phyloP scores from a whole-genome alignment of 352 stramenopile genomes.

The Pseudoperonospora humuli region DNA sequence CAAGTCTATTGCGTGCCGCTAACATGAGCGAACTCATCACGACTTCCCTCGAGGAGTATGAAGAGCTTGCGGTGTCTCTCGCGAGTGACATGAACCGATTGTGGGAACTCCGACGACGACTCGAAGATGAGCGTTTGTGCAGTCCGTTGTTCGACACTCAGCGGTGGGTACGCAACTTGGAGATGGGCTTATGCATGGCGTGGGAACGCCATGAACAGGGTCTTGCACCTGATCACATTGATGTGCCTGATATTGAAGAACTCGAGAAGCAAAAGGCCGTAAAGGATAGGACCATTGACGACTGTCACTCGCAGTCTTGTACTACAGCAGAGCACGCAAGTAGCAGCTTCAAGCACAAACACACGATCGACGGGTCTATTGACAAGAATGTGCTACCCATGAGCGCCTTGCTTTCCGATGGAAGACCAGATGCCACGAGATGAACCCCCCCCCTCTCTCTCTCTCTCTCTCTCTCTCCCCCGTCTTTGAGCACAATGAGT shows the following conservation, averaged over 20 bases:
- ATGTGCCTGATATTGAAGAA: conserved; percentile 70
- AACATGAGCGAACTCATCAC: conserved; percentile 81
- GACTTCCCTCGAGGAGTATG: conserved; percentile 76
- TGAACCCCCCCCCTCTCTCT: no score
- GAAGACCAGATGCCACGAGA: conserved; percentile 8
- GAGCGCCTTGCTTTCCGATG: conserved; percentile 23
- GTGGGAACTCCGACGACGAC: conserved; percentile 57
- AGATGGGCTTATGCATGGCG: conserved; percentile 57
- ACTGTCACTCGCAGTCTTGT: background rate
- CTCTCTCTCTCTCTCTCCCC: no score
- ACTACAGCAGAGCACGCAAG: background rate
- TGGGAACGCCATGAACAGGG: conserved; percentile 73
- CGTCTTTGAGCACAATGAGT: conserved; percentile 22
- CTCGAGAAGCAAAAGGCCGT: conserved; percentile 18
- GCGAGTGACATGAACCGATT: conserved; percentile 83
- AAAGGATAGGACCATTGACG: conserved; percentile 11
- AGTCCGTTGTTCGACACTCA: conserved; percentile 80
- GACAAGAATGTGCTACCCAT: conserved; percentile 28
- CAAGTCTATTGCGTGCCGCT: conserved; percentile 73
- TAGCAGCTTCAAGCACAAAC: conserved; percentile 3
- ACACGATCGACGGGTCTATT: conserved; percentile 4
- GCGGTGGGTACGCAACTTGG: conserved; percentile 80
- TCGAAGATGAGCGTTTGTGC: conserved; percentile 56
- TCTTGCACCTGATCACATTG: conserved; percentile 63
- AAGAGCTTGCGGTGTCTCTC: conserved; percentile 85